phyloP scores from a whole-genome alignment of 805 yeast species.

The Myxozyma geophila region DNA sequence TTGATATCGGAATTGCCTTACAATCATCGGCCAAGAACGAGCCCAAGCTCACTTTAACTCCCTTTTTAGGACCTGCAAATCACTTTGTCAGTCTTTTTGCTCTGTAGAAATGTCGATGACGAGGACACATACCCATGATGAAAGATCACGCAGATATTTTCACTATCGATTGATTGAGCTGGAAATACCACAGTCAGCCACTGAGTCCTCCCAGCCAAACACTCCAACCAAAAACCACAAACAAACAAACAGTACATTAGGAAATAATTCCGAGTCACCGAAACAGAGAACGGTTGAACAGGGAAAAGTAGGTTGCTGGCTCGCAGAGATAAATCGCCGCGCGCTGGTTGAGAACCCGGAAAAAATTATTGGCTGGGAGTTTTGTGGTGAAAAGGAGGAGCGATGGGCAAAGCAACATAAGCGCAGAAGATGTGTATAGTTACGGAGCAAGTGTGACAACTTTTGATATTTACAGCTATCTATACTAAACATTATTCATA shows the following conservation, averaged over 20 bases:
- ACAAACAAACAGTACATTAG: background rate
- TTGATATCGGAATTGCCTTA: conserved; percentile 4
- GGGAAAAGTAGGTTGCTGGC: background rate
- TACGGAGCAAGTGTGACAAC: background rate
- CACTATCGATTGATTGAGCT: background rate
- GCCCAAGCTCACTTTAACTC: conserved; percentile 33
- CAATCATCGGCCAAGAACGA: conserved; percentile 33
- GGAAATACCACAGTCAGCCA: background rate
- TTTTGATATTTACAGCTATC: background rate
- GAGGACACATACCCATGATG: conserved; percentile 16
- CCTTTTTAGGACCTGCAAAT: conserved; percentile 12
- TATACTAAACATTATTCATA: background rate
- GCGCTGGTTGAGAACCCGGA: background rate
- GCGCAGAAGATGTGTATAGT: background rate
- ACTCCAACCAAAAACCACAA: background rate
- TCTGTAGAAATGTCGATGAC: background rate
- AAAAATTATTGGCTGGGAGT: conserved; percentile 19
- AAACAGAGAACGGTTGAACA: background rate
- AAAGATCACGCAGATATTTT: background rate
- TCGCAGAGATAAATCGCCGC: conserved; percentile 1
- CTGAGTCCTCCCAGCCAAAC: background rate
- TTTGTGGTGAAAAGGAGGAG: background rate
- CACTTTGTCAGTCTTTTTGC: background rate
- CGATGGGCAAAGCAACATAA: background rate
- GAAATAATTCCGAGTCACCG: background rate